phyloP scores from a whole-genome alignment of 352 stramenopile species.

The Aphanomyces invadans region DNA sequence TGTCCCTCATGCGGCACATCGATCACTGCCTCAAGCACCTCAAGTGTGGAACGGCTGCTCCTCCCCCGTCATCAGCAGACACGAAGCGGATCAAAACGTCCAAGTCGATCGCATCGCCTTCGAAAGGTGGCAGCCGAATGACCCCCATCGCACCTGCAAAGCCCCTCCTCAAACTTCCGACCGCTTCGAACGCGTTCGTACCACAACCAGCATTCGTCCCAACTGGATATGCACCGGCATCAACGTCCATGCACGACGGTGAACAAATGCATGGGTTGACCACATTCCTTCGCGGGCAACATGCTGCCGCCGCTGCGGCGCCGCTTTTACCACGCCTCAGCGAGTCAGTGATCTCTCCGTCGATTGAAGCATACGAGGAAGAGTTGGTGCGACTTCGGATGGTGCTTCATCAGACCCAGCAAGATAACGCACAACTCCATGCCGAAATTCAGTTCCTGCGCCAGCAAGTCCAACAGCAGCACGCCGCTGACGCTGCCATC shows the following conservation, averaged over 20 bases:
- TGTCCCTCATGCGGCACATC: slow-evolving; percentile 18
- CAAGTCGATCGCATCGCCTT: background rate
- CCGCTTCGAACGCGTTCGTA: background rate
- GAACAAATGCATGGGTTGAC: background rate
- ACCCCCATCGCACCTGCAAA: slow-evolving; percentile 7
- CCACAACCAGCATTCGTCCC: background rate
- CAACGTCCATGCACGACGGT: background rate
- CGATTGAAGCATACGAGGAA: slow-evolving; percentile 7
- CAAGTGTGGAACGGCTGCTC: background rate
- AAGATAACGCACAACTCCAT: slow-evolving; percentile 57
- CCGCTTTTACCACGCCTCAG: slow-evolving; percentile 1
- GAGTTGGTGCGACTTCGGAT: slow-evolving; percentile 33
- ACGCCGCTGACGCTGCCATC: slow-evolving; percentile 8
- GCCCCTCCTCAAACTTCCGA: background rate
- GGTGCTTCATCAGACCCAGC: slow-evolving; percentile 62
- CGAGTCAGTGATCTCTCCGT: background rate
- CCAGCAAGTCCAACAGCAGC: slow-evolving; percentile 33
- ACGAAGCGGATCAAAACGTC: background rate
- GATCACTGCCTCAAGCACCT: slow-evolving; percentile 16
- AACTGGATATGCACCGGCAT: background rate
- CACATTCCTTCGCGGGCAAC: background rate
- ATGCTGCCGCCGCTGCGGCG: background rate
- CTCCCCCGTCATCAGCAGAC: background rate
- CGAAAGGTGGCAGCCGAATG: background rate
- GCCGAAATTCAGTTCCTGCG: slow-evolving; percentile 60